These are phyloP conservation scores for Suhomyces pyralidae DNA, from an alignment of 805 yeast species.

Conservation along the genomic window DNA sequence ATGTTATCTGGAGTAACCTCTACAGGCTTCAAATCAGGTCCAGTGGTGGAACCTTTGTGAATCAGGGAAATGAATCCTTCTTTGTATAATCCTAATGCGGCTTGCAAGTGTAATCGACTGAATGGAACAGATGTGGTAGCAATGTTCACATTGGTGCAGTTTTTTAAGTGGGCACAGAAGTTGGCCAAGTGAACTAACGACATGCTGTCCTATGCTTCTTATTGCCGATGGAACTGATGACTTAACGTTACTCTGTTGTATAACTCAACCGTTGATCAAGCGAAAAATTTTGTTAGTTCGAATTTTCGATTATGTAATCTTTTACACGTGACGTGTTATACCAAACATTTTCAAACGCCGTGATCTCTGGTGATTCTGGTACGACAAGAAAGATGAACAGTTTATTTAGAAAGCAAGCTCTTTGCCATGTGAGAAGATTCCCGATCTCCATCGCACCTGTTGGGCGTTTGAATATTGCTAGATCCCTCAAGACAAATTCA, in stretches of 20 bases:
- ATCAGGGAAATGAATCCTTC: slow-evolving; percentile 86
- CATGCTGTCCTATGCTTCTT: slow-evolving; percentile 41
- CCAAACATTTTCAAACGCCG: not conserved
- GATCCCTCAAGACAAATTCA: not conserved
- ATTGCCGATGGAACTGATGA: not conserved
- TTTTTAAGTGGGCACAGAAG: slow-evolving; percentile 84
- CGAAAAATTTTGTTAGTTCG: not conserved
- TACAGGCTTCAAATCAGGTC: slow-evolving; percentile 76
- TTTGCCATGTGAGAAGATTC: not conserved
- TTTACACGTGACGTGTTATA: not conserved
- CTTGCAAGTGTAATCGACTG: slow-evolving; percentile 75
- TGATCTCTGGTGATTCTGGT: not conserved
- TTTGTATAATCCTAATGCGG: slow-evolving; percentile 80
- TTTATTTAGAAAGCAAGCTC: not conserved
- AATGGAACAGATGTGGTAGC: slow-evolving; percentile 80
- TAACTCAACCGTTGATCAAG: not conserved
- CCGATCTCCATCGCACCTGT: not conserved
- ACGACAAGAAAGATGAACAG: not conserved
- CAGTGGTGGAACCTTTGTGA: slow-evolving; percentile 77
- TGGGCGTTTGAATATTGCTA: not conserved
- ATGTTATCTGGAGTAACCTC: slow-evolving; percentile 86
- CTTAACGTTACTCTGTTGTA: not conserved
- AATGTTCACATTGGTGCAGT: slow-evolving; percentile 72
- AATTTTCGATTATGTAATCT: not conserved
- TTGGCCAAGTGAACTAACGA: slow-evolving; percentile 82